Conservation (phyloP, 345 rosid genomes). For the Ceriops tagal region DNA sequence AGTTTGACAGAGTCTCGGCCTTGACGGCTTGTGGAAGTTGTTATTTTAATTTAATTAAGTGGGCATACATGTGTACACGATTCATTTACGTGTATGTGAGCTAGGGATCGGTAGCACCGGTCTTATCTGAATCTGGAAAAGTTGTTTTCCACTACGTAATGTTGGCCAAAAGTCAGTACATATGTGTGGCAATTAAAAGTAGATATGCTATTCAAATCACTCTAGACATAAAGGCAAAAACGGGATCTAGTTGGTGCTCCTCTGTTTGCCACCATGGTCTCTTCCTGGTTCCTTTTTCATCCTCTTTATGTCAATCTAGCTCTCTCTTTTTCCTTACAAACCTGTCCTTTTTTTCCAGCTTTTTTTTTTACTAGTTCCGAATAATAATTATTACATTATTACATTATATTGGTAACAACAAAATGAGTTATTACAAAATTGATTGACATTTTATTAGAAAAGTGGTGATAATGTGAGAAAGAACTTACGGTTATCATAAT, state of each 20-base stretch:
- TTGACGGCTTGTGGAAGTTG: too few species aligned
- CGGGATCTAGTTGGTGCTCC: conserved; percentile 45
- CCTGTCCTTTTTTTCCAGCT: neutral
- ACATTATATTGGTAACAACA: too few species aligned
- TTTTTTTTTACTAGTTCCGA: neutral
- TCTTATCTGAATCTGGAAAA: conserved; percentile 37
- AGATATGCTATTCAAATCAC: conserved; percentile 52
- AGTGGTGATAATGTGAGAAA: neutral
- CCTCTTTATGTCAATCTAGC: conserved; percentile 9
- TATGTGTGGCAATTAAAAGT: conserved; percentile 24
- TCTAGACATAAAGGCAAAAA: conserved; percentile 39
- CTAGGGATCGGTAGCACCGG: neutral
- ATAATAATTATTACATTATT: too few species aligned
- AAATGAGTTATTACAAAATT: neutral
- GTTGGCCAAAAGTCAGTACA: conserved; percentile 47
- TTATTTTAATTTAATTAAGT: neutral
- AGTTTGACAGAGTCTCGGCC: too few species aligned
- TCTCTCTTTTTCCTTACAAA: neutral
- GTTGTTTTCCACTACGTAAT: conserved; percentile 52
- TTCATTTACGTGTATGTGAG: neutral
- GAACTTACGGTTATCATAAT: neutral
- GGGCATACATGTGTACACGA: neutral
- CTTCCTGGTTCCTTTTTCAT: conserved; percentile 24
- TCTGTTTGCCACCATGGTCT: conserved; percentile 60
- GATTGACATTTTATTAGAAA: neutral